These are phyloP conservation scores for Metschnikowia santaceciliae DNA, from an alignment of 805 yeast genomes.

Conservation along the genomic window DNA sequence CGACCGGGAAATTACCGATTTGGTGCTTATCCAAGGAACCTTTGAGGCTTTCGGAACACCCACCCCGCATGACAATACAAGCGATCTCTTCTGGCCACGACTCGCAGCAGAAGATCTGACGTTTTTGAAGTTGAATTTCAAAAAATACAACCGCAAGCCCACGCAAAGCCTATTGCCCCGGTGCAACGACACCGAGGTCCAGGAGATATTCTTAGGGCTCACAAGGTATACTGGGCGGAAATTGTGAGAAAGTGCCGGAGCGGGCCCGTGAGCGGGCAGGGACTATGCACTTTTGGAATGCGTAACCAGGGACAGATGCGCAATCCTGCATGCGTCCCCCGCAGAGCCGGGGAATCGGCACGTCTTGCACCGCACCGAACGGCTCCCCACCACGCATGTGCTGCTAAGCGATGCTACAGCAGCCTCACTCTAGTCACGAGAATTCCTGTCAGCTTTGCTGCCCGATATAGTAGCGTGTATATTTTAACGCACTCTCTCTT, in stretches of 20 bases:
- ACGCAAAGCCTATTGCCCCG: slow-evolving; percentile 32
- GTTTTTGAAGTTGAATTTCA: slow-evolving; percentile 27
- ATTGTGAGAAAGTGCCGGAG: neutral
- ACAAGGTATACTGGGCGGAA: slow-evolving; percentile 10
- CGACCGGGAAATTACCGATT: slow-evolving; percentile 37
- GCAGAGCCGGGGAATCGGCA: neutral
- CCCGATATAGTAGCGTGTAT: neutral
- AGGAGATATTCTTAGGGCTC: slow-evolving; percentile 9
- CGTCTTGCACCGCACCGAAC: neutral
- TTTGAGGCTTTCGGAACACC: slow-evolving; percentile 66
- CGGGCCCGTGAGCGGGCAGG: neutral
- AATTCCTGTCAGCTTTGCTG: neutral
- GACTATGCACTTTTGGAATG: neutral
- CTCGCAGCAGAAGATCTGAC: slow-evolving; percentile 27
- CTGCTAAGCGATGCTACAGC: slow-evolving; percentile 1
- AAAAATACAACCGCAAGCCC: slow-evolving; percentile 13
- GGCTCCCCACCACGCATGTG: neutral
- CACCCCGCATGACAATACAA: slow-evolving; percentile 14
- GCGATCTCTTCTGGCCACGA: slow-evolving; percentile 33
- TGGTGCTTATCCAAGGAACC: slow-evolving; percentile 52
- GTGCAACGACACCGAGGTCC: slow-evolving; percentile 17
- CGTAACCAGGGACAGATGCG: neutral
- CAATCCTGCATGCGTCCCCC: slow-evolving; percentile 1
- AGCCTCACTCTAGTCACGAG: neutral
- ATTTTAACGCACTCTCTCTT: neutral